These are phyloP conservation scores for Coemansia sp. DNA, from an alignment of 192 early-diverging fungal genomes.

Conservation along the genomic window DNA sequence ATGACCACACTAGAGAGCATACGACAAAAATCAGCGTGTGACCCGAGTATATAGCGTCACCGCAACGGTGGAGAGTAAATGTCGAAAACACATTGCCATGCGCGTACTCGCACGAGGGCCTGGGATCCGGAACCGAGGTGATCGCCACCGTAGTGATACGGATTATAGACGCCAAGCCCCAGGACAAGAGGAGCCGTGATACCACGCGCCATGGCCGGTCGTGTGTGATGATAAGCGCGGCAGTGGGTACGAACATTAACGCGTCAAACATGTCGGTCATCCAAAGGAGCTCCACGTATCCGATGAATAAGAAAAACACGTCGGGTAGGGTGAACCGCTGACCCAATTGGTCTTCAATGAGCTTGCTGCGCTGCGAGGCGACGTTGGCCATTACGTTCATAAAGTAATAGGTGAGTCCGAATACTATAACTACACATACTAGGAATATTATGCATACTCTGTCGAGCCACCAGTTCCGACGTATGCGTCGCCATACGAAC, in stretches of 20 bases:
- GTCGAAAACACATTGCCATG: constrained; percentile 62
- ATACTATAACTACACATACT: constrained; percentile 18
- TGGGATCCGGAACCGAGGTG: constrained; percentile 68
- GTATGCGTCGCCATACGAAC: constrained; percentile 34
- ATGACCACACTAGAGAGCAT: constrained; percentile 64
- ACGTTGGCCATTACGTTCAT: constrained; percentile 72
- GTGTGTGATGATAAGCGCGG: constrained; percentile 58
- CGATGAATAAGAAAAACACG: constrained; percentile 64
- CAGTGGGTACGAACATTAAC: constrained; percentile 60
- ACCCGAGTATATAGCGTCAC: constrained; percentile 70
- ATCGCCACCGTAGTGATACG: constrained; percentile 69
- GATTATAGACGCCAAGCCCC: constrained; percentile 62
- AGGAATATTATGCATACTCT: constrained; percentile 41
- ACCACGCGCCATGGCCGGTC: constrained; percentile 62
- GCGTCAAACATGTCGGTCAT: constrained; percentile 68
- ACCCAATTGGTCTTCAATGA: constrained; percentile 47
- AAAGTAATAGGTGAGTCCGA: constrained; percentile 59
- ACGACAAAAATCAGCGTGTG: constrained; percentile 69
- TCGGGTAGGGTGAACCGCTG: constrained; percentile 53
- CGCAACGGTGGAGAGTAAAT: constrained; percentile 65
- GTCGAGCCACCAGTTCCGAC: constrained; percentile 61
- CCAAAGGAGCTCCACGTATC: constrained; percentile 59
- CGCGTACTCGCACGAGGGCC: constrained; percentile 61
- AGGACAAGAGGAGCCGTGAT: constrained; percentile 59
- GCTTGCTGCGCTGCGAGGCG: constrained; percentile 62